Percentiles rank a stretch among this genome's conserved stretches.
Conservation (phyloP, 129 eudicot species). For the Deinandra increscens region DNA sequence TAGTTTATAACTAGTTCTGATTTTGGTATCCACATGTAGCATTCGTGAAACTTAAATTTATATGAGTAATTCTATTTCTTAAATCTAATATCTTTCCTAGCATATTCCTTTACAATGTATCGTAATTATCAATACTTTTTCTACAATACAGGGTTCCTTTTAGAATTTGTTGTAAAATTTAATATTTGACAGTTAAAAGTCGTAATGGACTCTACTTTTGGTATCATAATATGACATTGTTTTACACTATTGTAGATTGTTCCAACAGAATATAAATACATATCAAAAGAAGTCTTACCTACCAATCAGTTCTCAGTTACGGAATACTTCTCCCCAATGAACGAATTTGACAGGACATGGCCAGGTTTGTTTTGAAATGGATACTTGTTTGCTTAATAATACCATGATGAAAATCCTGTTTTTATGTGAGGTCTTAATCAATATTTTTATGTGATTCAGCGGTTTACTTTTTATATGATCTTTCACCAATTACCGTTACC, state of each 20-base stretch:
- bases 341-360: conserved; percentile 81
- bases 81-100: neutral
- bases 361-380: conserved; percentile 61
- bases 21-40: neutral
- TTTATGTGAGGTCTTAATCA: neutral
- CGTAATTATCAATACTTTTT: neutral
- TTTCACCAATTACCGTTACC: conserved; percentile 94
- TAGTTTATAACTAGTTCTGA: neutral
- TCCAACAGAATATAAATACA: conserved; percentile 86
- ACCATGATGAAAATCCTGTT: conserved; percentile 1
- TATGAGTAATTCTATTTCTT: neutral
- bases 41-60: neutral
- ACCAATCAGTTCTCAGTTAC: conserved; percentile 97
- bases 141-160: neutral
- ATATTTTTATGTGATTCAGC: conserved; percentile 47
- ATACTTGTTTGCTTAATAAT: neutral
- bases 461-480: conserved; percentile 90
- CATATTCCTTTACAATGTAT: neutral
- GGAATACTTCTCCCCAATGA: conserved; percentile 88
- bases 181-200: neutral
- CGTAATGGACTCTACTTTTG: neutral
- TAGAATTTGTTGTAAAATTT: neutral
- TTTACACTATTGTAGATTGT: conserved; percentile 59
- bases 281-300: conserved; percentile 85
- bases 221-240: conserved; percentile 12